Evolutionary conservation across 2,329 filamentous ascomycete species (phyloP).

Genomic region (Talaromyces sp.): DNA sequence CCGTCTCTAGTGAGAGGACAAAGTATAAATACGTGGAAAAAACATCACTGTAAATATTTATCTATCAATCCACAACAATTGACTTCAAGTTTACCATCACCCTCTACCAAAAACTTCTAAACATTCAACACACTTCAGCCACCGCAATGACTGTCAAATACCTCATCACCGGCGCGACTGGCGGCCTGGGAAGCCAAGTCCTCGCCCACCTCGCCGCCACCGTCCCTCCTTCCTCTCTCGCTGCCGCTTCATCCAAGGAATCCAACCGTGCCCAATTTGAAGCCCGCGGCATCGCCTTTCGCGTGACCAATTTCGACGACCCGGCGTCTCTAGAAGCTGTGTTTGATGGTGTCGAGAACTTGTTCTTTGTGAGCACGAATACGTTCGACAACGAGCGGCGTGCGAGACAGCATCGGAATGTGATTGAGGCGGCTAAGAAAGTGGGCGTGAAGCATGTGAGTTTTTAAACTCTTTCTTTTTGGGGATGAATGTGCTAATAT

Average conservation of each 20-base stretch:
- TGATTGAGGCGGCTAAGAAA: slow-evolving; percentile 50
- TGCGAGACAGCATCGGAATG: slow-evolving; percentile 43
- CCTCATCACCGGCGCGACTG: slow-evolving; percentile 34
- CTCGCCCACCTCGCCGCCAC: slow-evolving; percentile 27
- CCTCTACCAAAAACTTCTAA: not conserved
- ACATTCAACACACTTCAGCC: not conserved
- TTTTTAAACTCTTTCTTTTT: not conserved
- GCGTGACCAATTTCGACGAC: slow-evolving; percentile 50
- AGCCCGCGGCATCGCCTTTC: slow-evolving; percentile 45
- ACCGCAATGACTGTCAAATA: slow-evolving; percentile 29
- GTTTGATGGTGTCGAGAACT: slow-evolving; percentile 47
- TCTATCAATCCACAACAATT: not conserved
- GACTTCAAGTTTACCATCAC: not conserved
- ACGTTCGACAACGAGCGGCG: slow-evolving; percentile 46
- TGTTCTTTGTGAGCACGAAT: slow-evolving; percentile 56
- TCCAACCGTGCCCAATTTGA: slow-evolving; percentile 36
- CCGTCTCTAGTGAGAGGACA: not conserved
- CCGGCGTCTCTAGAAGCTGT: slow-evolving; percentile 42
- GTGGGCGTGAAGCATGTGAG: slow-evolving; percentile 49
- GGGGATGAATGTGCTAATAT: not conserved
- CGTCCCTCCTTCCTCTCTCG: slow-evolving; percentile 41
- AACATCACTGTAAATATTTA: not conserved
- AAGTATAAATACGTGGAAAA: not conserved
- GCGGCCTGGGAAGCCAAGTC: slow-evolving; percentile 30
- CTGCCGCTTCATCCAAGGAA: slow-evolving; percentile 45